Conservation (phyloP, 176 grass and related monocot genomes). For the Avena insularis region DNA sequence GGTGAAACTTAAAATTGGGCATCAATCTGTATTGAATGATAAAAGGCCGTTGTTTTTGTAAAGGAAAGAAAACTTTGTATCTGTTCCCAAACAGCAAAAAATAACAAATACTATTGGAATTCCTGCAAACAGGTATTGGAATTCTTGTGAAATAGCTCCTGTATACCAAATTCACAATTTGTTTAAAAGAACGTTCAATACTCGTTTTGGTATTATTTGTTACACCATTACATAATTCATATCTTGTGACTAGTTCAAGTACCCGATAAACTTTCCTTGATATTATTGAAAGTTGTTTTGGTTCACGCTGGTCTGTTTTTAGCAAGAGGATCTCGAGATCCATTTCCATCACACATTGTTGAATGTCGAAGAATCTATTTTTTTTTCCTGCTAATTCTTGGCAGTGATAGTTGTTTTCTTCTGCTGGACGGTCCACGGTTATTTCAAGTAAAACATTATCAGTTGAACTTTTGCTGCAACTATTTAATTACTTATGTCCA, state of each 20-base stretch:
- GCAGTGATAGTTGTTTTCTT: background rate
- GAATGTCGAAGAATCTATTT: background rate
- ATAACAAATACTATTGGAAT: background rate
- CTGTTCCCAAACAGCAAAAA: background rate
- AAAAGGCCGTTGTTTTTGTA: background rate
- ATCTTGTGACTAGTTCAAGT: background rate
- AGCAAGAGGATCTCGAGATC: background rate
- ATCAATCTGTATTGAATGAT: background rate
- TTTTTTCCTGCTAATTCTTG: background rate
- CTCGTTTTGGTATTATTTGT: background rate
- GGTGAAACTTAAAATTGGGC: background rate
- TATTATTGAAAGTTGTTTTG: background rate
- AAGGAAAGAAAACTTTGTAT: background rate
- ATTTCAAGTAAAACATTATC: background rate
- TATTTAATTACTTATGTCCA: background rate
- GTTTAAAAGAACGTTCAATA: background rate
- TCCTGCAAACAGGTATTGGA: background rate
- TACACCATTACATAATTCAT: background rate
- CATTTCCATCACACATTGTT: background rate
- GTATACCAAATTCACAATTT: background rate
- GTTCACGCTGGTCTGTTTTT: background rate
- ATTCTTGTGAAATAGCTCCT: background rate
- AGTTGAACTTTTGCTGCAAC: background rate
- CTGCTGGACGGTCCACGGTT: background rate
- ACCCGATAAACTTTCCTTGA: background rate